phyloP scores from a whole-genome alignment of 495 filamentous ascomycete species.

The Acidiella bohemica region DNA sequence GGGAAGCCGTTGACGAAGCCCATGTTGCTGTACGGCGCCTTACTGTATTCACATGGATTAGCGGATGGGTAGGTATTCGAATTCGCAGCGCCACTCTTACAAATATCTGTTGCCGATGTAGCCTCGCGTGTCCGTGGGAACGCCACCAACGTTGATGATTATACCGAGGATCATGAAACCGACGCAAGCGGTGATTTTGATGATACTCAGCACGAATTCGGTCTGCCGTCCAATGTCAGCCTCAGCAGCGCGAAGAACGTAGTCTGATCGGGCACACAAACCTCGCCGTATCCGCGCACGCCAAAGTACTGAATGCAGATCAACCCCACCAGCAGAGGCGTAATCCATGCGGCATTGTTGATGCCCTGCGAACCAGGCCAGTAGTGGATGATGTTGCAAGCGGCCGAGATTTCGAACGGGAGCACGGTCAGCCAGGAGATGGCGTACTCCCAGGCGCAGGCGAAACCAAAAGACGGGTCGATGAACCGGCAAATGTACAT shows the following conservation, averaged over 20 bases:
- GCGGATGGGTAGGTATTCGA: no score
- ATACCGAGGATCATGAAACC: constrained; percentile 63
- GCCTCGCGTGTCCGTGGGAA: constrained; percentile 31
- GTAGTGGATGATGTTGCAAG: constrained; percentile 74
- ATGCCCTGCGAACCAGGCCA: constrained; percentile 37
- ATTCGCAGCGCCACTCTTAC: no score
- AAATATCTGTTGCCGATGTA: constrained; percentile 22
- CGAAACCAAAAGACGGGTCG: constrained; percentile 51
- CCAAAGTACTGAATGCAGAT: constrained; percentile 30
- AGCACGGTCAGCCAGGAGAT: constrained; percentile 84
- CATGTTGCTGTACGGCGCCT: not conserved
- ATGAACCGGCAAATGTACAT: constrained; percentile 23
- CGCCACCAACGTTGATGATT: constrained; percentile 55
- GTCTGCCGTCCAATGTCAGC: constrained; percentile 12
- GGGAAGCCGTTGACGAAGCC: not conserved
- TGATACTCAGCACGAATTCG: constrained; percentile 30
- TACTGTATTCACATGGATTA: no score
- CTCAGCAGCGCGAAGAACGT: constrained; percentile 4
- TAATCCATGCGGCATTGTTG: constrained; percentile 60
- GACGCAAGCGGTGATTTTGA: constrained; percentile 58
- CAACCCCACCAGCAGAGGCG: constrained; percentile 31
- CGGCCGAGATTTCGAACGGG: constrained; percentile 82
- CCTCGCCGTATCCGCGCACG: constrained; percentile 30
- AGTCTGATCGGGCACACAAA: constrained; percentile 8
- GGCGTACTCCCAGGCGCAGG: constrained; percentile 97